Base-by-base conservation (phyloP, 2,329 filamentous ascomycete species). In the Penicillium sp. region DNA sequence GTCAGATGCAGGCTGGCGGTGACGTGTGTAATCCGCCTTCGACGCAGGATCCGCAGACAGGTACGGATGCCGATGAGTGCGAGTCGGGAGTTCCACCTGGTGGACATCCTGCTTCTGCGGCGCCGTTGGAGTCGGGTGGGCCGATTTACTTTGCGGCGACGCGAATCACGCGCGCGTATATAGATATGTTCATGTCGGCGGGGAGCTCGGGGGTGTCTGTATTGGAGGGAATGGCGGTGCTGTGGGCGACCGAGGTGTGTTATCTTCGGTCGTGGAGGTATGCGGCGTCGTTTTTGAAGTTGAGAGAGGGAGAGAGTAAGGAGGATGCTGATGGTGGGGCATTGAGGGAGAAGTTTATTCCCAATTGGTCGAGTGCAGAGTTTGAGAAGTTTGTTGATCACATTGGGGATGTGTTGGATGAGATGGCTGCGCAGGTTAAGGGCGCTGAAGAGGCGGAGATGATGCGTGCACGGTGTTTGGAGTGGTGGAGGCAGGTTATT, bases 231-330 rank as follows among this genome's bases (percentile, higher is more conserved):
- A 76, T 89, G 55, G 80, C 89, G 2, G 79, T 89, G n/a, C 80
- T 91, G 22, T 92, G 87, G 84, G 84, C 83, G n/a, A 90, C 86
- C 1, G 88, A 92, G 71, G 82, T 77, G 42, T 80, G 78, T 53
- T 87, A 86, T 63, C 65, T 85, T 16, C 75, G 80, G 35, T 79
- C 83, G 11, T 87, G 84, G 84, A 75, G 73, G 9, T 71, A 67
- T 62, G 73, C 71, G 20, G 63, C 58, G 4, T 51, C 43, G 5
- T 58, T 65, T 36, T 70, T 78, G 59, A 65, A 72, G 16, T 57
- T 62, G 1, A 55, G 55, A 14, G 55, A 38, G 1, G 49, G 36
- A 0, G 55, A 59, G 20, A 56, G 49, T 24, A 56, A 59, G n/a
- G 62, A 67, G n/a, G 85, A 87, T 63, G 74, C 74, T 0, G 86